These are phyloP conservation scores for Zygoascus bituminiphila DNA, from an alignment of 805 yeast genomes.

Conservation along the genomic window DNA sequence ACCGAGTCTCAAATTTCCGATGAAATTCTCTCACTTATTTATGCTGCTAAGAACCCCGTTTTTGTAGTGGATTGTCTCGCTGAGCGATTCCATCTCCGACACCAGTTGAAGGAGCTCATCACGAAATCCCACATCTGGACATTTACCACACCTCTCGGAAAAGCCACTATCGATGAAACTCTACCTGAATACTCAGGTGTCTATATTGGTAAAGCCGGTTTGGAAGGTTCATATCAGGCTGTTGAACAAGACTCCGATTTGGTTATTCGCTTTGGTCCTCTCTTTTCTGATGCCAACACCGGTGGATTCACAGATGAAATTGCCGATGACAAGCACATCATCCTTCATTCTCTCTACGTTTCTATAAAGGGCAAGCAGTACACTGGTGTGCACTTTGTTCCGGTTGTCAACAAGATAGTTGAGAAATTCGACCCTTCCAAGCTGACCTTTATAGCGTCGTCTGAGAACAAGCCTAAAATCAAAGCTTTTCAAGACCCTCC, in stretches of 20 bases:
- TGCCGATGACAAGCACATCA: constrained; percentile 35
- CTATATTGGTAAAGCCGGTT: constrained; percentile 56
- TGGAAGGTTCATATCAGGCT: constrained; percentile 39
- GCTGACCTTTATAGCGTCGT: constrained; percentile 15
- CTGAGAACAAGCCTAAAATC: constrained; percentile 23
- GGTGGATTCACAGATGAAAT: constrained; percentile 53
- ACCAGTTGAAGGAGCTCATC: constrained; percentile 41
- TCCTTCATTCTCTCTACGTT: constrained; percentile 47
- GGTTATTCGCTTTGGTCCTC: constrained; percentile 61
- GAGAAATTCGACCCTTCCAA: constrained; percentile 28
- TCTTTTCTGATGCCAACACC: constrained; percentile 57
- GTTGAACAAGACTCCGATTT: constrained; percentile 54
- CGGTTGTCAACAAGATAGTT: constrained; percentile 41
- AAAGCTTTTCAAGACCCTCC: constrained; percentile 23
- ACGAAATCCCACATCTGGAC: constrained; percentile 44
- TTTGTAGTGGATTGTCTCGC: constrained; percentile 65
- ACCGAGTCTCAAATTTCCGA: constrained; percentile 34
- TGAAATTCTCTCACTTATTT: constrained; percentile 42
- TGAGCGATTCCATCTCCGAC: constrained; percentile 47
- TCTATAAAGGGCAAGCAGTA: constrained; percentile 37
- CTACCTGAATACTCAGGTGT: constrained; percentile 57
- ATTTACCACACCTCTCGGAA: constrained; percentile 59
- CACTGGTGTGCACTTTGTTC: constrained; percentile 40
- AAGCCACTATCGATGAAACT: constrained; percentile 67
- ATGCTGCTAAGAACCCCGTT: constrained; percentile 50